Evolutionary conservation across 2,329 filamentous ascomycete species (phyloP), one percentile per base, ranked within the genome.

Genomic region (Hypoxylon sp.): DNA sequence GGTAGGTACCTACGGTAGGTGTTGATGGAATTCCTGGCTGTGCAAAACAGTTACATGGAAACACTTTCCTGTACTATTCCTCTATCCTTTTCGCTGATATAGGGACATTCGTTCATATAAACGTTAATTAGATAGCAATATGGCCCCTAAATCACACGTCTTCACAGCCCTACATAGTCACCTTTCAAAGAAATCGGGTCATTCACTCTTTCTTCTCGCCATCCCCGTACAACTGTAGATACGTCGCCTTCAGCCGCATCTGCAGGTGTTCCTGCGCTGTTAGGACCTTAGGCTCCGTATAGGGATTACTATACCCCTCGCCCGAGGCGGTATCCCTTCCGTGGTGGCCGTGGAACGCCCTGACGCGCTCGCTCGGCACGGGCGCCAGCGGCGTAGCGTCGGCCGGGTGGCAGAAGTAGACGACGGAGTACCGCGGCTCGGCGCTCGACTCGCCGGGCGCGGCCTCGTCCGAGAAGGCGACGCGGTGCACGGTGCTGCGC

Each of bases 401-500:
- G 3, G 84, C 82, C 1, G 89, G 89, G 72, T 91, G 89, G 68
- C 87, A 90, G 78, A 91, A 91, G 77, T 86, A 91, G 5, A 85
- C 89, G 67, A 91, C 88, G 8, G 86, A 89, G 73, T 91, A 91
- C 49, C 89, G 79, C 64, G 86, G 81, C 24, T 83, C 84, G 0
- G 74, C 71, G 30, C 79, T 83, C 3, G 77, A 79, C 75, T 86
- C 85, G n/a, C 81, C 83, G 14, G 24, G 36, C 16, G 28, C 32
- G 28, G 26, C 76, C 72, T 1, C 85, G 84, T 11, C 68, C 0
- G 83, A 80, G 69, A 97, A 96, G 0, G 95, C 88, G 28, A 98
- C 96, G 9, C 95, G 84, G 76, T 98, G 96, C 4, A 97, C 88
- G 0, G 95, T 97, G 71, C 90, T 93, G 72, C 93, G 91, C 67